Evolutionary conservation across 2,329 filamentous ascomycete species (phyloP), one percentile per base, ranked within the genome.

Genomic region (Chaetoscypha palmicola): DNA sequence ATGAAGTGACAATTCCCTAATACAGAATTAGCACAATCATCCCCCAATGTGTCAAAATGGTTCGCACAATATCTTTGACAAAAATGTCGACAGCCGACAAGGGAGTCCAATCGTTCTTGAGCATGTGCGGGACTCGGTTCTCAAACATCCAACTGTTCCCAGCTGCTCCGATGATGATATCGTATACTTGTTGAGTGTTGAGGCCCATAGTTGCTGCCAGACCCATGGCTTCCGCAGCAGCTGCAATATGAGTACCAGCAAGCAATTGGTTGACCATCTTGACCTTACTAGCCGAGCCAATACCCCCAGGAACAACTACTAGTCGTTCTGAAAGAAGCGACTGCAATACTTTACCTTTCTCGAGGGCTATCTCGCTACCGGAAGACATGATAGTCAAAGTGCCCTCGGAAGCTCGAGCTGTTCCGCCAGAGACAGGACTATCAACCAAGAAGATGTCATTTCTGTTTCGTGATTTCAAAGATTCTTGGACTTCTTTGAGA

Each of bases 351-450:
- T 69, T 70, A 0, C 73, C 79, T 44, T 72, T 74, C 30, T 72
- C 67, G 2, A 86, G 64, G 5, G 78, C 76, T 2, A 67, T 69
- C 1, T 73, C 68, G 0, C 74, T 67, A 0, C 71, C 81, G 2
- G 79, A 79, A 0, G 81, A 81, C 79, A 89, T 86, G 58, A 89
- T 87, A 10, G 81, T 83, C 32, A 88, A 65, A 0, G 81, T 85
- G 5, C 83, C 83, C 37, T 83, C 74, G 0, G 79, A 80, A 1
- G 83, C 83, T 30, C 83, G 72, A 11, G 72, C 69, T 0, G 79
- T 76, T 5, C 83, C 83, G 1, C 83, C 83, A 0, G 81, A 86
- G 0, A 88, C 83, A 0, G 83, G 83, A 22, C 76, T 73, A 60
- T 87, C 83, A 43, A 89, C 72, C 41, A 87, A 73, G 38, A 70